These are phyloP conservation scores for Cinnamomum chago DNA, from an alignment of 164 flowering plant genomes.

Conservation along the genomic window DNA sequence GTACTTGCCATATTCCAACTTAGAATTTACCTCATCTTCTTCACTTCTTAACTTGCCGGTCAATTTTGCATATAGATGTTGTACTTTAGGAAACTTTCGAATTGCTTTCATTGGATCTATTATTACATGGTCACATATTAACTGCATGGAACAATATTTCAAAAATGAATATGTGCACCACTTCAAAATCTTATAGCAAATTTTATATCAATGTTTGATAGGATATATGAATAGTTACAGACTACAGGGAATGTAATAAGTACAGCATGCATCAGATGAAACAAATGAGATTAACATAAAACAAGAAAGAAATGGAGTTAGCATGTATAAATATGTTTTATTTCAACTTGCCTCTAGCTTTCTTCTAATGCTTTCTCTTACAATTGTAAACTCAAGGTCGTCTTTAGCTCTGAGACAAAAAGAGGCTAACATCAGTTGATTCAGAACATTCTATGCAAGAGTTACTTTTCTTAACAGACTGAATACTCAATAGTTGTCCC, in stretches of 20 bases:
- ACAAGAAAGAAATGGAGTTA: neutral
- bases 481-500: neutral
- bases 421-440: neutral
- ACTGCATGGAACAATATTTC: constrained; percentile 34
- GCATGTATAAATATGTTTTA: constrained; percentile 2
- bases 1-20: neutral
- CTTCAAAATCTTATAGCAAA: neutral
- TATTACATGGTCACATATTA: constrained; percentile 50
- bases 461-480: neutral
- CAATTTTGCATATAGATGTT: constrained; percentile 77
- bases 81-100: constrained; percentile 81
- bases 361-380: constrained; percentile 71
- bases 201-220: neutral
- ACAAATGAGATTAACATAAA: neutral
- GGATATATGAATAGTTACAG: neutral
- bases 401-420: constrained; percentile 72
- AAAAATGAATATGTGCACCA: neutral
- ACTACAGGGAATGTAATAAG: neutral
- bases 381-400: constrained; percentile 83
- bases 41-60: constrained; percentile 65
- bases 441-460: neutral
- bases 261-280: neutral
- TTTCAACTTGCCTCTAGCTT: constrained; percentile 67
- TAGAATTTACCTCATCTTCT: constrained; percentile 76
- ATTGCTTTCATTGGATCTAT: constrained; percentile 68